A percentile compares a stretch with the other conserved stretches of the same genome.
phyloP scores from a whole-genome alignment of 768 basidiomycete genomes.

The Amanita rubescens region DNA sequence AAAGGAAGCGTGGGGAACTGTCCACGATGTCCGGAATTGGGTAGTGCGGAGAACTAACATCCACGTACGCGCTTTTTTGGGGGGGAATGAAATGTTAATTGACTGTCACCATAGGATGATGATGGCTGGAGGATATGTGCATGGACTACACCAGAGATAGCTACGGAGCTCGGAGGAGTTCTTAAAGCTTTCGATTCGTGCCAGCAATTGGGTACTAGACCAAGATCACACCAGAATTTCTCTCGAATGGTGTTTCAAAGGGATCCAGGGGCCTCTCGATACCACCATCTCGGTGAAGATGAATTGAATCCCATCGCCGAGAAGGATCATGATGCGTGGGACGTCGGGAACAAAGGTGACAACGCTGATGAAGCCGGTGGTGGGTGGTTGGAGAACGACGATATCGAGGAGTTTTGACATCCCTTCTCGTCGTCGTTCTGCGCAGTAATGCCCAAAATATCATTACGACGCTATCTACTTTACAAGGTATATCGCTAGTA shows the following conservation, averaged over 20 bases:
- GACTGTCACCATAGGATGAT: slow-evolving; percentile 11
- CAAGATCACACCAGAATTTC: slow-evolving; percentile 39
- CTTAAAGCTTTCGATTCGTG: slow-evolving; percentile 40
- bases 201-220: slow-evolving; percentile 9
- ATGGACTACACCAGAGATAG: slow-evolving; percentile 48
- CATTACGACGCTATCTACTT: neutral
- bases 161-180: slow-evolving; percentile 51
- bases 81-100: neutral
- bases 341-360: slow-evolving; percentile 13
- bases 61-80: slow-evolving; percentile 10
- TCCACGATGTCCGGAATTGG: slow-evolving; percentile 55
- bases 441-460: neutral
- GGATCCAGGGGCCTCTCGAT: neutral
- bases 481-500: neutral
- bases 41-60: slow-evolving; percentile 27
- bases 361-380: slow-evolving; percentile 28
- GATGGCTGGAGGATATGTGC: slow-evolving; percentile 25
- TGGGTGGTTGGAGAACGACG: slow-evolving; percentile 52
- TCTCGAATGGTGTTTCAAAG: slow-evolving; percentile 40
- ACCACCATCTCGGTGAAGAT: slow-evolving; percentile 27
- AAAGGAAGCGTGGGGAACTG: slow-evolving; percentile 52
- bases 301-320: slow-evolving; percentile 20
- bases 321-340: slow-evolving; percentile 8
- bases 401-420: slow-evolving; percentile 44
- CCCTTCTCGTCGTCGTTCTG: neutral